Evolutionary conservation across 2,329 filamentous ascomycete species (phyloP), one percentile per base, ranked within the genome.

Genomic region (Clarireedia hainanense): DNA sequence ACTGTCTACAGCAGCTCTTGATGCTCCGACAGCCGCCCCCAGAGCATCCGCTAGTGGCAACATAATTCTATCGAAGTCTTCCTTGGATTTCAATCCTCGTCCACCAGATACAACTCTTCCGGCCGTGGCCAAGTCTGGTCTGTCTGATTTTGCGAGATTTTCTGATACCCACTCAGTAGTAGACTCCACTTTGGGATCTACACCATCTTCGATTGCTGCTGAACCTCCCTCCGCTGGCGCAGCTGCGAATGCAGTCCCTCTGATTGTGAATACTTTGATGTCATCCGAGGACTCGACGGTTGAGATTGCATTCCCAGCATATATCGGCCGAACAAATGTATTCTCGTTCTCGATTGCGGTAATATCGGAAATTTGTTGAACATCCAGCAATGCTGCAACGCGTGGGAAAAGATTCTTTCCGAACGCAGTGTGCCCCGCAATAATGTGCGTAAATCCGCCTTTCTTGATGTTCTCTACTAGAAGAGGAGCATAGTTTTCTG

Each of bases 381-480:
- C 84, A 71, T 99, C 94, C 57, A 99, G 79, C 55, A 99, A 76
- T 20, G 94, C 94, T 20, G 94, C 90, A 15, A 96, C 88, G 60
- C 94, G 85, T 40, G 94, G 94, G 74, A 99, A 78, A 47, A 99
- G 73, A 72, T 87, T 95, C 82, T 99, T 99, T 68, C 94, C 94
- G 73, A 99, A 99, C 1, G 94, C 91, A 24, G 91, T 94, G 76
- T 97, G 91, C 55, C 88, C 86, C 40, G 87, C 88, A 66, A 99
- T 80, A 61, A 99, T 81, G 70, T 99, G 94, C 59, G 91, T 95
- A 72, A 91, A 97, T 58, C 86, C 89, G 58, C 89, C 91, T 71
- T 94, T 94, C 76, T 95, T 95, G 73, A 97, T 92, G 73, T 97
- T 99, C 72, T 97, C 92, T 51, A 91, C 88, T 42, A 99, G 78